Evolutionary conservation across 768 basidiomycete species (phyloP).

Genomic region (Suillus occidentalis): DNA sequence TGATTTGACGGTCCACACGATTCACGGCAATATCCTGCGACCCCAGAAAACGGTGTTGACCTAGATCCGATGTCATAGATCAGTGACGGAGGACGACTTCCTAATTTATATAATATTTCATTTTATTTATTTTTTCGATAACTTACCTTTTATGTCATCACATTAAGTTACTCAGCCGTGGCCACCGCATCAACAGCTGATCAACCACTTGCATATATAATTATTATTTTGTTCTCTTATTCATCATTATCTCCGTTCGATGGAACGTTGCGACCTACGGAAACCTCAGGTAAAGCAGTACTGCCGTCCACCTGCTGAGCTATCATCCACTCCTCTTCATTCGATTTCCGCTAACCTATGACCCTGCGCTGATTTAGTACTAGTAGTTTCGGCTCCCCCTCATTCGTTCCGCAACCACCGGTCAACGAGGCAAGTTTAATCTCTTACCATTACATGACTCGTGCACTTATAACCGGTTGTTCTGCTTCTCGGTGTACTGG

Average conservation of each 20-base stretch:
- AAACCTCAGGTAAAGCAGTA: background rate
- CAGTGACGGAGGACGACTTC: background rate
- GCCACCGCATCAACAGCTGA: background rate
- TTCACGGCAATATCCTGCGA: conserved; percentile 5
- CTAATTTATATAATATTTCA: background rate
- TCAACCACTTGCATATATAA: background rate
- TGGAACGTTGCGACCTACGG: background rate
- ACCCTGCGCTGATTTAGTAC: background rate
- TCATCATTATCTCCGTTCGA: background rate
- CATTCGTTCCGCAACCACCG: conserved; percentile 3
- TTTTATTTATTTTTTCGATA: conserved; percentile 1
- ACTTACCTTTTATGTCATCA: background rate
- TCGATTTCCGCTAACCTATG: background rate
- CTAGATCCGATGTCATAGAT: conserved; percentile 5
- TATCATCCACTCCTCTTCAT: background rate
- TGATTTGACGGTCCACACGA: conserved; percentile 3
- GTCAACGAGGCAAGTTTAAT: background rate
- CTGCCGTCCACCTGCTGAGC: background rate
- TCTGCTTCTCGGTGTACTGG: background rate
- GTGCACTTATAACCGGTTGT: background rate
- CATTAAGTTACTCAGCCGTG: background rate
- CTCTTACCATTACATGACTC: background rate
- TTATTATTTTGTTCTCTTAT: too few relatives aligned
- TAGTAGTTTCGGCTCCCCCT: background rate
- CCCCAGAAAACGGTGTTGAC: background rate